Conservation (phyloP, 2,329 filamentous ascomycete species). For the Diaporthe sp. region DNA sequence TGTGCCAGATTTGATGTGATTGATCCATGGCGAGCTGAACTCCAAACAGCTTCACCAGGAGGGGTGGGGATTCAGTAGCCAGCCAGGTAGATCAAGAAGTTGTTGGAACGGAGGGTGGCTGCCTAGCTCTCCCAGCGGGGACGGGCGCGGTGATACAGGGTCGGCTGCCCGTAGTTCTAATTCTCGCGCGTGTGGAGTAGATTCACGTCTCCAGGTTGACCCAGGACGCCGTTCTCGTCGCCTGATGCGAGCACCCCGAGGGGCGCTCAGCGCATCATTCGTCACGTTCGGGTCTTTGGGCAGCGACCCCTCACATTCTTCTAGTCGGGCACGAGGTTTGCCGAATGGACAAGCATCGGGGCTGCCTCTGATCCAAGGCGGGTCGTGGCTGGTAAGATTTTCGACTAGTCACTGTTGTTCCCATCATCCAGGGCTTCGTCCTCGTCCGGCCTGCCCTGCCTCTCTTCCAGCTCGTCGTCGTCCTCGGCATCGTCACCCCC, state of each 20-base stretch:
- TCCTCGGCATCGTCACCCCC: conserved; percentile 66
- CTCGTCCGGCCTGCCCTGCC: conserved; percentile 61
- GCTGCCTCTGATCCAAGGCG: neutral
- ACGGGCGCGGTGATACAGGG: neutral
- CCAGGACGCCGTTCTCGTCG: neutral
- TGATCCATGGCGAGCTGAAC: conserved; percentile 12
- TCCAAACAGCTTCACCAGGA: neutral
- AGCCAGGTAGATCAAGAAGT: neutral
- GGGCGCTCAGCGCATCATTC: too few species aligned
- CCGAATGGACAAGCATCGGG: neutral
- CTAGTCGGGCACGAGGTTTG: neutral
- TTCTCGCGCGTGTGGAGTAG: neutral
- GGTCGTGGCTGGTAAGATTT: neutral
- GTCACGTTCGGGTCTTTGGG: neutral
- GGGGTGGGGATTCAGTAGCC: neutral
- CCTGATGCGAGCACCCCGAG: neutral
- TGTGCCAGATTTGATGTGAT: neutral
- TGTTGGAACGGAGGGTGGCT: too few species aligned
- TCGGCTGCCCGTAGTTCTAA: neutral
- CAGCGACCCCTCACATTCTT: neutral
- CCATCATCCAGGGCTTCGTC: conserved; percentile 75
- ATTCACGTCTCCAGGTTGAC: neutral
- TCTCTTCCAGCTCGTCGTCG: conserved; percentile 63
- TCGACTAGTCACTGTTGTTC: conserved; percentile 68
- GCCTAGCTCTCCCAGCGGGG: neutral